Conservation (phyloP, 306 rosid species). For the Glycyrrhiza uralensis region DNA sequence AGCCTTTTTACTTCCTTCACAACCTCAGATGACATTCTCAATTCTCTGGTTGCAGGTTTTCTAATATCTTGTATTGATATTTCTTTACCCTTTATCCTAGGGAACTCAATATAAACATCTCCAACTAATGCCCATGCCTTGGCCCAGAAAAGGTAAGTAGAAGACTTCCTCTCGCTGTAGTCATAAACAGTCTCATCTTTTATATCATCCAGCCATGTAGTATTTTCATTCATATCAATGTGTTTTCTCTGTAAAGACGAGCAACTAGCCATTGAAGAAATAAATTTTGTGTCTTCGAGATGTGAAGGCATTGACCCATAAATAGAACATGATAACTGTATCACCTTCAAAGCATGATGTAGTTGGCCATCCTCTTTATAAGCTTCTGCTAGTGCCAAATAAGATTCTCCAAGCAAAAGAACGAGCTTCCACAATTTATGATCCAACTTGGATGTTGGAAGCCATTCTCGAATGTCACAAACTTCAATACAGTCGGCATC, state of each 20-base stretch:
- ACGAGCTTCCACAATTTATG: conserved; percentile 91
- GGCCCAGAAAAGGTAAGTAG: conserved; percentile 88
- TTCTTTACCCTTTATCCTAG: conserved; percentile 48
- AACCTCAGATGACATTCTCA: conserved; percentile 88
- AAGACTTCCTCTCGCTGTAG: conserved; percentile 59
- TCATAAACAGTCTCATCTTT: conserved; percentile 40
- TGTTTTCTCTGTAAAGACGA: conserved; percentile 40
- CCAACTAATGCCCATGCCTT: conserved; percentile 90
- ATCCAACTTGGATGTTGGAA: conserved; percentile 87
- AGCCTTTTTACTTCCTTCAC: conserved; percentile 94
- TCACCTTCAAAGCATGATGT: conserved; percentile 80
- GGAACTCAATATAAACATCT: conserved; percentile 80
- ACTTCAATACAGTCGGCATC: conserved; percentile 96
- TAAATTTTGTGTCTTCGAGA: conserved; percentile 76
- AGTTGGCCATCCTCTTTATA: conserved; percentile 80
- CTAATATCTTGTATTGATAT: conserved; percentile 44
- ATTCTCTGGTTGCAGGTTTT: conserved; percentile 52
- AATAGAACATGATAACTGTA: conserved; percentile 83
- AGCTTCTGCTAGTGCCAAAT: conserved; percentile 92
- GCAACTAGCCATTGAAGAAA: conserved; percentile 77
- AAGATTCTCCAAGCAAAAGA: conserved; percentile 95
- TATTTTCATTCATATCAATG: conserved; percentile 37
- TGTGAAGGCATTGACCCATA: conserved; percentile 98
- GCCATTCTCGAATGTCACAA: conserved; percentile 96
- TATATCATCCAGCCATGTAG: conserved; percentile 32